phyloP scores from a whole-genome alignment of 2,329 filamentous ascomycete species.

The Talaromyces albobiverticillius region DNA sequence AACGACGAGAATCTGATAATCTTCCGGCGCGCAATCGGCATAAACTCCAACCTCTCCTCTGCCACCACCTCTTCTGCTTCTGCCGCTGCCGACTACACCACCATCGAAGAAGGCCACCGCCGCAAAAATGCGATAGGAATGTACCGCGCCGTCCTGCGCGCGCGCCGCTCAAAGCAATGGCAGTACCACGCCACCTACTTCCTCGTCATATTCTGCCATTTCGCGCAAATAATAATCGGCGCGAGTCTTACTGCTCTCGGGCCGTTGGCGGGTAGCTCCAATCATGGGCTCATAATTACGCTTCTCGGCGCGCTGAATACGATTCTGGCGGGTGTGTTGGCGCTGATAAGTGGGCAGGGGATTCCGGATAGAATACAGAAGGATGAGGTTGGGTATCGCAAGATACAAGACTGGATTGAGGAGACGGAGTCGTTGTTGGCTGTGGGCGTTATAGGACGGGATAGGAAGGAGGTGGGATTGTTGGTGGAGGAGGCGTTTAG shows the following conservation, averaged over 20 bases:
- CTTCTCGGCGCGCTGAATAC: constrained; percentile 62
- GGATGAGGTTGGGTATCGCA: constrained; percentile 47
- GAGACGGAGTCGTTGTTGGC: constrained; percentile 30
- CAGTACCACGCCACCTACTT: constrained; percentile 11
- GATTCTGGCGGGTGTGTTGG: constrained; percentile 60
- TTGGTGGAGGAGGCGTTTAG: constrained; percentile 16
- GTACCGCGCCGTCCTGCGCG: constrained; percentile 10
- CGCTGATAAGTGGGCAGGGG: constrained; percentile 53
- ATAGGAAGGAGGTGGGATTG: constrained; percentile 14
- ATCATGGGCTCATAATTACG: constrained; percentile 55
- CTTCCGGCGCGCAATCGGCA: constrained; percentile 16
- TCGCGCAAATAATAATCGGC: constrained; percentile 46
- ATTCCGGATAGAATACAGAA: constrained; percentile 48
- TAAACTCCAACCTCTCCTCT: constrained; percentile 13
- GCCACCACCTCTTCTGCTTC: too few relatives aligned
- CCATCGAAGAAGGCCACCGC: constrained; percentile 17
- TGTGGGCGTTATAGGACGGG: constrained; percentile 14
- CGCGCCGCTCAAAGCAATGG: constrained; percentile 2
- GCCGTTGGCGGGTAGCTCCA: constrained; percentile 40
- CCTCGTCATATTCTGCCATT: constrained; percentile 12
- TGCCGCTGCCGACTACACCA: constrained; percentile 9
- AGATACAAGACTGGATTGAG: constrained; percentile 54
- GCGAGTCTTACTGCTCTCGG: constrained; percentile 49
- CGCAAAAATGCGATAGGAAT: constrained; percentile 11
- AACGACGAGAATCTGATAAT: constrained; percentile 13